Conservation (phyloP, 805 yeast species). For the Metschnikowia orientalis region DNA sequence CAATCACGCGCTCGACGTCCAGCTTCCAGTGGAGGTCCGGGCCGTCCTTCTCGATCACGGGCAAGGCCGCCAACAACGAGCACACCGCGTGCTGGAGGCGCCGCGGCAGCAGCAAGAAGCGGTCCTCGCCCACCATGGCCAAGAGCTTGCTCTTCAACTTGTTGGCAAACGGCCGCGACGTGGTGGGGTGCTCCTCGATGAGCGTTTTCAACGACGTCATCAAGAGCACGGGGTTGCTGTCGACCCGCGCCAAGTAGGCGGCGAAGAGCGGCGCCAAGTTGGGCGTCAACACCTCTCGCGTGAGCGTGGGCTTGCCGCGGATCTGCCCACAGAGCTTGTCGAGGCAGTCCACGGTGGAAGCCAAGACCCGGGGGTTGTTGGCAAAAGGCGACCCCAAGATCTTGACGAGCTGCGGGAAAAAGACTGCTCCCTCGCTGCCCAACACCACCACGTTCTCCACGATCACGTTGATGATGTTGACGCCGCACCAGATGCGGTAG, state of each 20-base stretch:
- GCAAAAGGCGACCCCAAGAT: conserved; percentile 37
- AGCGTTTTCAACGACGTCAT: conserved; percentile 34
- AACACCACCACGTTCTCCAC: conserved; percentile 27
- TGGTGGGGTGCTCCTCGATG: conserved; percentile 61
- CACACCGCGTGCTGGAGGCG: conserved; percentile 40
- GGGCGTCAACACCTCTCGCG: conserved; percentile 81
- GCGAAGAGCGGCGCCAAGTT: conserved; percentile 61
- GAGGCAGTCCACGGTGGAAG: conserved; percentile 38
- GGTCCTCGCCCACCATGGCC: conserved; percentile 27
- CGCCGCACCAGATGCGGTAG: conserved; percentile 53
- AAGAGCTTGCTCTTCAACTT: conserved; percentile 49
- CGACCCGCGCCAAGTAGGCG: conserved; percentile 42
- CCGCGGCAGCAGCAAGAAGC: conserved; percentile 37
- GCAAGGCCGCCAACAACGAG: conserved; percentile 52
- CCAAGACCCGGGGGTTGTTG: conserved; percentile 31
- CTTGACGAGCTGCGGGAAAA: conserved; percentile 40
- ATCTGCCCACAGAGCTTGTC: conserved; percentile 43
- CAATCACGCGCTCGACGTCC: conserved; percentile 45
- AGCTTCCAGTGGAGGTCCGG: conserved; percentile 44
- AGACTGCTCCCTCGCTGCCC: conserved; percentile 36
- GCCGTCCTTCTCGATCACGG: conserved; percentile 50
- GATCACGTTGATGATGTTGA: conserved; percentile 47
- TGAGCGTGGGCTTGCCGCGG: conserved; percentile 77
- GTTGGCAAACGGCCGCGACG: conserved; percentile 74
- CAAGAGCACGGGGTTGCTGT: conserved; percentile 29